Evolutionary conservation across 1,139 yeast genomes (phyloP), one percentile per base, ranked within the genome.

Genomic region (Scheffersomyces segobiensis): DNA sequence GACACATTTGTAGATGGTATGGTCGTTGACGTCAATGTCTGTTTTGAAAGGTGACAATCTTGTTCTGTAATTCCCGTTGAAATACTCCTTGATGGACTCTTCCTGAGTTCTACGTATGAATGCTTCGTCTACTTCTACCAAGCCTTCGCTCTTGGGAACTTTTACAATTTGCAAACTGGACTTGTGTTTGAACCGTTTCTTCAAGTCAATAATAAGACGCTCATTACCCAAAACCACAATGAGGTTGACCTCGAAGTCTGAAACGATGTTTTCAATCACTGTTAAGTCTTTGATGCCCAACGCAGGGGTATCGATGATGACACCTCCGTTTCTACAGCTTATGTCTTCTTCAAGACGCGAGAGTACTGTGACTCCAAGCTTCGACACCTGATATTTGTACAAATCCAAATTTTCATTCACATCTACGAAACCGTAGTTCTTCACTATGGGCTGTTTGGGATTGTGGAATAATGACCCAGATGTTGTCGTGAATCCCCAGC

Each of bases 391-490:
- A 58, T 82, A 78, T 60, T 84, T 82, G 73, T 86, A 95, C 59
- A 86, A 82, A 53, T 83, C 85, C 55, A 82, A 67, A 71, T 93
- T 93, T 18, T 86, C 87, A 3, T 75, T 65, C 26, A 86, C 80
- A 50, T 78, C 75, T 54, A 87, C 90, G 57, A 88, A 81, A 0
- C 99, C 99, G 72, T 81, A 92, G 67, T 84, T 87, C 67, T 90
- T 89, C 10, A 91, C 96, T 39, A 90, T 72, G 0, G 98, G 98
- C 69, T 91, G 96, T 70, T 92, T 91, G 18, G 95, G 92, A 71
- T 91, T 96, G 59, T 91, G 84, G 55, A 81, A 75, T 1, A 96
- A 85, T 0, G 96, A 91, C 24, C 98, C 98, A n/a, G 93, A 89
- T 0, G 97, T 89, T 54, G 90, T 85, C 8, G 95, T 83, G 55